Base-by-base conservation (phyloP, 2,329 filamentous ascomycete genomes). In the Aspergillus vadensis region DNA sequence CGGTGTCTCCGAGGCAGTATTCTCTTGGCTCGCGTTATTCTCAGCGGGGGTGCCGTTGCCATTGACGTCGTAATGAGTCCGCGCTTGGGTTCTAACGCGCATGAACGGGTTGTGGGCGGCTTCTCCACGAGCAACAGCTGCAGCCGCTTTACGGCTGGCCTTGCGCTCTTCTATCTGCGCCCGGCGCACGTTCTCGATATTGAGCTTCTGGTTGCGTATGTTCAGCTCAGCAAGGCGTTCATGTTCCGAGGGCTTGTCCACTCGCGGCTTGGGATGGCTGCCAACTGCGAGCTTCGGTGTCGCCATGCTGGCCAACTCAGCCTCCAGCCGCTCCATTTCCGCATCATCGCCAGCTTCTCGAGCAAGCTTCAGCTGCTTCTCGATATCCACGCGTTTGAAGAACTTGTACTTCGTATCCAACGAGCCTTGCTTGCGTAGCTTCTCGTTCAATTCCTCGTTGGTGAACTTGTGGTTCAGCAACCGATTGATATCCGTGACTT, bases 111-210 rank as follows among this genome's bases (percentile, higher is more conserved):
- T 78, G 15, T 76, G 77, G 36, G 86, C 81, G 2, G 81, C 80
- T 71, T 91, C 88, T 58, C 88, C 88, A 41, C 87, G 83, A 62
- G 86, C 86, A 49, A 87, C 76, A 44, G 85, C 86, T 59, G 82
- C 83, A 65, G 87, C 86, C 48, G 82, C 83, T 74, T 85, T 85
- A 65, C 85, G 86, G 68, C 81, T 81, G 65, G 83, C 83, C 53
- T 85, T 85, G 68, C 88, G 85, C 78, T 99, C 95, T 67, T 89
- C 89, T 58, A 97, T 82, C 73, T 97, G 91, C 0, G 93, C 94
- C 75, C 91, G 91, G 61, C 94, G 91, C n/a, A 98, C 90, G 51
- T 91, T 88, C 73, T 97, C 91, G n/a, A 86, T 85, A 71, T 97
- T 97, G 67, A 88, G 85, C 60, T 88, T 87, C 63, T 94, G 88